Evolutionary conservation across 345 rosid species (phyloP), one percentile per base, ranked within the genome.

Genomic region (Salix purpurea): DNA sequence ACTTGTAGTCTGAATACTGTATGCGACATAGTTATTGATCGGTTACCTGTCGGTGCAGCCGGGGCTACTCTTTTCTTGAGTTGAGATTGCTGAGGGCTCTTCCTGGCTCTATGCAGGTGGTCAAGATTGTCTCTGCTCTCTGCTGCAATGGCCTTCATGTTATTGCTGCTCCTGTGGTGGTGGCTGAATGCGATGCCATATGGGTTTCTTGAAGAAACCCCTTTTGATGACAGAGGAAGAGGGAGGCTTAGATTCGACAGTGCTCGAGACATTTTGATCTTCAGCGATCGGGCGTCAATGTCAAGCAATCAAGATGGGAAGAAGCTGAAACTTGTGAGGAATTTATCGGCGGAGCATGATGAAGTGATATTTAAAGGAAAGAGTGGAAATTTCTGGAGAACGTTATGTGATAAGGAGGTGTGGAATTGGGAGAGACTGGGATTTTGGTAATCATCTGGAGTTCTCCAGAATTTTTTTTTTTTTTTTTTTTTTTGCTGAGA

Each of bases 111-210:
- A 76, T 84, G 88, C 74, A 85, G 66, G 77, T 76, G 86, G 71
- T 89, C 92, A 26, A 87, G 87, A 74, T 76, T 85, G 30, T 86
- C 88, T 77, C 87, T 79, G 73, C 67, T 56, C 13, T 83, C 81
- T 6, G 74, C 72, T 24, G 85, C 74, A 78, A 73, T 39, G 11
- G 85, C 89, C 81, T 66, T 80, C 70, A 81, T 42, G 21, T n/a
- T 64, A 12, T 16, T 34, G 48, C 5, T 37, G 52, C 14, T n/a
- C 42, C 40, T 65, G 19, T 67, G 77, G 64, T 77, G 50, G 70
- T 23, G 4, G 16, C 26, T 26, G 3, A 46, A 34, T 24, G 48
- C 30, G 50, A 26, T 56, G 1, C 67, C 54, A 6, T 73, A 39
- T 32, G 71, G 69, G 40, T 2, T 30, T 72, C 34, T 42, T 37